Conservation (phyloP, 257 asterid species). For the Solanum lycopersicoides region DNA sequence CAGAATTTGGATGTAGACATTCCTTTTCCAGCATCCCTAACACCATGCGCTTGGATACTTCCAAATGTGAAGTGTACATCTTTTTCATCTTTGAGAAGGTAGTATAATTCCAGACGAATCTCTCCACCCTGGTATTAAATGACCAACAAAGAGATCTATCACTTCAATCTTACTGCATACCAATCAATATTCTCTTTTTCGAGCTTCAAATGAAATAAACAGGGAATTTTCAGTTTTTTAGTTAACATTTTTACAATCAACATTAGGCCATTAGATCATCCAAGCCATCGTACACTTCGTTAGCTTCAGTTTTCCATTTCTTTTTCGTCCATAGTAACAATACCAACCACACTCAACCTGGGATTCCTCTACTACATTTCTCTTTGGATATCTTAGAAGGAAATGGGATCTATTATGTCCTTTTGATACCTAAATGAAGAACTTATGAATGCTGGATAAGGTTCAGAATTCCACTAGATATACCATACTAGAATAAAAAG, state of each 20-base stretch:
- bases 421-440: background rate
- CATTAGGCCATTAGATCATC: background rate
- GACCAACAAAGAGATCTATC: background rate
- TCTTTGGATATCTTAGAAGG: background rate
- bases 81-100: slow-evolving; percentile 57
- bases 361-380: background rate
- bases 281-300: background rate
- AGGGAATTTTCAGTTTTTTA: background rate
- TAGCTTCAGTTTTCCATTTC: background rate
- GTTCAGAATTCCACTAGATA: background rate
- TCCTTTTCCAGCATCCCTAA: slow-evolving; percentile 48
- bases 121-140: slow-evolving; percentile 51
- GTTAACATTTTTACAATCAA: background rate
- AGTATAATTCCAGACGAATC: slow-evolving; percentile 58
- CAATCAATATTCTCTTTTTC: background rate
- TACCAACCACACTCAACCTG: background rate
- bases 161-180: background rate
- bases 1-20: slow-evolving; percentile 79
- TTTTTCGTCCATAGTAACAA: background rate
- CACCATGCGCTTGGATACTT: slow-evolving; percentile 43
- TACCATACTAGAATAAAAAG: background rate
- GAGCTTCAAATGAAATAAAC: background rate
- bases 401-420: background rate
- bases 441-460: background rate
- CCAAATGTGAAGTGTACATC: slow-evolving; percentile 64